These are phyloP conservation scores for Aspergillus ochraceus DNA, from an alignment of 2,329 filamentous ascomycete genomes.

Conservation along the genomic window DNA sequence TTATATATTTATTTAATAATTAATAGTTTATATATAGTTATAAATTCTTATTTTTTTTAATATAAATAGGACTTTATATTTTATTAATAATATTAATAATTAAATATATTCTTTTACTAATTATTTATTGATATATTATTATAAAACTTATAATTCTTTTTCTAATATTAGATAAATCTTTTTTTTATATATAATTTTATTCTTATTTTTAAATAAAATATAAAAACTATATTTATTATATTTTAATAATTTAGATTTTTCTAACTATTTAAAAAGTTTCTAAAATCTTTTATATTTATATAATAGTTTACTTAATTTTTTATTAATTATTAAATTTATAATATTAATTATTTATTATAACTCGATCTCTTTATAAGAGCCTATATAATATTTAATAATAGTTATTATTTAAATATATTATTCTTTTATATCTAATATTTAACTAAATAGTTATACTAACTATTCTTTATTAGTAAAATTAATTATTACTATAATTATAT, in stretches of 20 bases:
- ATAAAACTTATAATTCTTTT: not conserved
- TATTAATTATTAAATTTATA: not conserved
- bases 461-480: not conserved
- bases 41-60: not conserved
- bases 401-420: not conserved
- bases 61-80: conserved; percentile 6
- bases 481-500: not conserved
- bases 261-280: not conserved
- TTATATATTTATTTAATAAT: conserved; percentile 3
- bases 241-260: not conserved
- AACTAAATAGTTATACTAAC: not conserved
- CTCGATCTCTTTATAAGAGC: not conserved
- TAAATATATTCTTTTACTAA: not conserved
- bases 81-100: not conserved
- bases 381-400: not conserved
- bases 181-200: not conserved
- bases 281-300: not conserved
- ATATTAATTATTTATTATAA: no score
- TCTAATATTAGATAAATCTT: no score
- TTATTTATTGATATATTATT: not conserved
- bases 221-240: not conserved
- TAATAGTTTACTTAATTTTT: not conserved
- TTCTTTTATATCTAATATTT: not conserved
- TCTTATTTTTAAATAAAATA: not conserved
- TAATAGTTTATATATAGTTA: not conserved